Evolutionary conservation across 176 grass and related monocot genomes (phyloP).

Genomic region (Eremochloa ophiuroides): DNA sequence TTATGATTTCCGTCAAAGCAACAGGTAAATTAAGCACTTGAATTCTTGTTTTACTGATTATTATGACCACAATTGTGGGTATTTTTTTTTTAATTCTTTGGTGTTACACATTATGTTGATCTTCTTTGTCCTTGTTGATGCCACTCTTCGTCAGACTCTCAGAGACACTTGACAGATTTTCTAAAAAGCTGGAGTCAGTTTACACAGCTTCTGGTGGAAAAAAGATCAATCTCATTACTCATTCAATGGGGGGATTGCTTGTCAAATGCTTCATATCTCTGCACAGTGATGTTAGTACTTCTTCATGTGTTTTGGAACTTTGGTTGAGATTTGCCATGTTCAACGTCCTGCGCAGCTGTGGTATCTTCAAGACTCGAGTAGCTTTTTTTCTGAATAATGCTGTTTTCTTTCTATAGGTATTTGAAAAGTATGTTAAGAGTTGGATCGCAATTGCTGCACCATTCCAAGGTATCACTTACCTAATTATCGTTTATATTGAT

Average conservation of each 20-base stretch:
- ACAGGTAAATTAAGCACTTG: slow-evolving; percentile 44
- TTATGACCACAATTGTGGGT: background rate
- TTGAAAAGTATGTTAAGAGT: slow-evolving; percentile 92
- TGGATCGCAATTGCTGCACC: slow-evolving; percentile 99
- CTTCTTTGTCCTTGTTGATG: background rate
- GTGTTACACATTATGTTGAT: background rate
- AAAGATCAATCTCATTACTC: slow-evolving; percentile 90
- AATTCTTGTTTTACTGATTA: slow-evolving; percentile 9
- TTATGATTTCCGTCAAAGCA: slow-evolving; percentile 99
- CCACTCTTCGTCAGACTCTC: slow-evolving; percentile 56
- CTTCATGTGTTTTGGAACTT: slow-evolving; percentile 19
- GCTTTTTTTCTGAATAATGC: background rate
- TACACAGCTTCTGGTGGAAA: slow-evolving; percentile 75
- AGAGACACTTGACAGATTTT: slow-evolving; percentile 73
- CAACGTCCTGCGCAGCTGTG: background rate
- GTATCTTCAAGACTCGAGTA: background rate
- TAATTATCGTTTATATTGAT: background rate
- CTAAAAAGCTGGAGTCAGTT: slow-evolving; percentile 71
- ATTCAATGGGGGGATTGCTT: slow-evolving; percentile 97
- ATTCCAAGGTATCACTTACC: slow-evolving; percentile 75
- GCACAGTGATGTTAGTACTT: slow-evolving; percentile 70
- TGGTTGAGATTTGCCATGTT: slow-evolving; percentile 16
- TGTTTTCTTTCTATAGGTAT: slow-evolving; percentile 49
- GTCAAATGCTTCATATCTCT: slow-evolving; percentile 90
- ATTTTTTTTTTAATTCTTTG: background rate